Conservation (phyloP, 495 filamentous ascomycete genomes). For the Peziza echinospora region DNA sequence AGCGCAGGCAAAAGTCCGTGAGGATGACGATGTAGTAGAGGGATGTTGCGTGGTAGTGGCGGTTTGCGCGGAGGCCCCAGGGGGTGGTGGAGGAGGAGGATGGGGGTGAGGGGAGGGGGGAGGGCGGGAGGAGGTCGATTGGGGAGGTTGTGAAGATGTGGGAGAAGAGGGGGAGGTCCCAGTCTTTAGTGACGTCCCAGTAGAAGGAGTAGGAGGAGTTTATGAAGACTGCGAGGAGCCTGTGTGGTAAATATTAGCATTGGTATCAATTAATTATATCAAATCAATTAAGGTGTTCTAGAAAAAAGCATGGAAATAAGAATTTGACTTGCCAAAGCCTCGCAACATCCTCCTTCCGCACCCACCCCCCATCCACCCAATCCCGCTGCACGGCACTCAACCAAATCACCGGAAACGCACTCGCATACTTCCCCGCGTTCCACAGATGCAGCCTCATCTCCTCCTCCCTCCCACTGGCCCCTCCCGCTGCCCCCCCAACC, state of each 20-base stretch:
- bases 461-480: too few species aligned
- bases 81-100: conserved; percentile 66
- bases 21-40: conserved; percentile 67
- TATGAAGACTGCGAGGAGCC: conserved; percentile 39
- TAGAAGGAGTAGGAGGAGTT: conserved; percentile 90
- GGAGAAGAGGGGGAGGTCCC: conserved; percentile 75
- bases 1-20: conserved; percentile 60
- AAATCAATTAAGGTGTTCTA: too few species aligned
- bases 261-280: too few species aligned
- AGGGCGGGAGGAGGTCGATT: conserved; percentile 53
- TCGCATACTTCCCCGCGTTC: conserved; percentile 82
- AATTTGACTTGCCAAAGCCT: too few species aligned
- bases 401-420: conserved; percentile 77
- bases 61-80: conserved; percentile 52
- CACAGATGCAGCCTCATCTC: conserved; percentile 55
- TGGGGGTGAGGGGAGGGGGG: conserved; percentile 43
- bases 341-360: conserved; percentile 21
- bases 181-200: conserved; percentile 93
- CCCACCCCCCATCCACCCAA: conserved; percentile 21
- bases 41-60: conserved; percentile 43
- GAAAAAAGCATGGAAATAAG: too few species aligned
- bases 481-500: conserved; percentile 21
- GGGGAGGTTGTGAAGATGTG: conserved; percentile 27
- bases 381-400: conserved; percentile 52
- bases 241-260: too few species aligned